Base-by-base conservation (phyloP, 805 yeast species). In the Schwanniomyces occidentalis region DNA sequence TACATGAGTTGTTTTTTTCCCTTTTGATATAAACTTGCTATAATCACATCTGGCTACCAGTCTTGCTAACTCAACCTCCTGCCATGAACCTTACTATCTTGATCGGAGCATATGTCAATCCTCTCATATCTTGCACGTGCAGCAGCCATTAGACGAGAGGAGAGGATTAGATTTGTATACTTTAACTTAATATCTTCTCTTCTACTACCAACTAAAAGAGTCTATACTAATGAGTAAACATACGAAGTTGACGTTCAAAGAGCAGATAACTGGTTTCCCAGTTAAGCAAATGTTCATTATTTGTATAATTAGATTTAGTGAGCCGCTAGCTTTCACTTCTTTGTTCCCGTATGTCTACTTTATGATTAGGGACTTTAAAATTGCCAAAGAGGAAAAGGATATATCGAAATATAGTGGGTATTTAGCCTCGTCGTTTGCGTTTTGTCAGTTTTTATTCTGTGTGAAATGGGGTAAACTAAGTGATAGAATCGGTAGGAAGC, bases 311-410 rank as follows among this genome's bases (percentile, higher is more conserved):
- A 59, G 85, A 37, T 73, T 78, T 40, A 67, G 78, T 8, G 85
- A 79, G 49, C 85, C 85, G 1, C 67, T 80, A 14, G 76, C 83
- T 2, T 80, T 78, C 60, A 76, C 84, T 3, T 76, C 83, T 4
- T 53, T 78, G 21, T 78, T 80, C 49, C 85, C 85, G 3, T 80
- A 79, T 46, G 70, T 78, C 24, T 80, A 74, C 51, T 80, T 34
- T 15, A 34, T 34, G 37, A 32, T 40, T 6, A 32, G 43, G 32
- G 43, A 40, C 22, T 40, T 35, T 22, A 26, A 35, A 16, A 19
- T 40, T 16, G 63, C 60, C 5, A 64, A 72, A 24, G 60, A 64
- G 16, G 75, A 75, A 30, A 68, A 74, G n/a, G 72, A 73, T 32
- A 75, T 80, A 23, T 66, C 82, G 2, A 72, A 67, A 37, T 80